Evolutionary conservation across 2,329 filamentous ascomycete genomes (phyloP), one percentile per base, ranked within the genome.

Genomic region (Cladobotryum mycophilum): DNA sequence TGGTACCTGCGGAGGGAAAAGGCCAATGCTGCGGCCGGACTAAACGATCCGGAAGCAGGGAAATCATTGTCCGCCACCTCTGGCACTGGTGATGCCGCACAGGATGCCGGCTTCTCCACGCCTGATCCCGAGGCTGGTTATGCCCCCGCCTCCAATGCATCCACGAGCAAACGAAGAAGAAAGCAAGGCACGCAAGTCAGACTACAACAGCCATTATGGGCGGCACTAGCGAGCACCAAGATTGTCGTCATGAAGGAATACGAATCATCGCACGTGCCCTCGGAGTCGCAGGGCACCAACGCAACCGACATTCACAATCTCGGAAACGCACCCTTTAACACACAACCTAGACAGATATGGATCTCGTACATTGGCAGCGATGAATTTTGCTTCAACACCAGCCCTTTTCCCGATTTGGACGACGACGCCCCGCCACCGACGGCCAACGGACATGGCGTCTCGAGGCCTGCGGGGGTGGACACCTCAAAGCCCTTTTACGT

Each of bases 181-280:
- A 92, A 93, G 72, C 89, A 95, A 70, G 92, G 88, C 64, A 90
- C 89, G 52, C 88, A 93, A 68, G 89, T 95, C 58, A 80, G 91
- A 67, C 88, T 89, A 66, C 85, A 89, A 64, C 91, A 96, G 71
- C 91, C 91, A 45, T 81, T 96, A 57, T 96, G 91, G 91, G 89
- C 91, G 56, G 91, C 91, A 44, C 80, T 96, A 60, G 91, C 91
- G 47, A 96, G 89, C 71, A 96, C 91, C 64, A 96, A 96, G 76
- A 91, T 96, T 66, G 92, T 93, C 61, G 89, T 96, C 71, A 85
- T 95, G 64, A 93, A 95, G 72, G 91, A 90, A 69, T 88, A 89
- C 60, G 86, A 90, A 70, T 81, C 95, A 65, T 92, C 88, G 58
- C 84, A 88, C 65, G 83, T 85, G 52, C 80, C 85, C 53, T 81